Base-by-base conservation (phyloP, 805 yeast genomes). In the Ogataea zsoltii region DNA sequence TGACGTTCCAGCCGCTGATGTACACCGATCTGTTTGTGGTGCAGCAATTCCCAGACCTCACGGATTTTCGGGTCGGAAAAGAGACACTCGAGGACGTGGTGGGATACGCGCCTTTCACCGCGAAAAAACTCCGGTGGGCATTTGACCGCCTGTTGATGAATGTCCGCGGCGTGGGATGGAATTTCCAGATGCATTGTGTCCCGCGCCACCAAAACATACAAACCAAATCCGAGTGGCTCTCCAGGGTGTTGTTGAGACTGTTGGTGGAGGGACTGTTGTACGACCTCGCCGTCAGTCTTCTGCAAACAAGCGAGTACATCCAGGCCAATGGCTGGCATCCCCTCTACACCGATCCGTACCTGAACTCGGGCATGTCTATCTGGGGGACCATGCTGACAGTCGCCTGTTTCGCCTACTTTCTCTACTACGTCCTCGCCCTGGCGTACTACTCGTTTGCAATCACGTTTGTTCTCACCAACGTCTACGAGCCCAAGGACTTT, bases 141-240 rank as follows among this genome's bases (percentile, higher is more conserved):
- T 40, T 47, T 25, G 16, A 36, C 19, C 34, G 44, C n/a, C 7
- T 19, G 2, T 18, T 13, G n/a, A 3, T 35, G 30, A 46, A 42
- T n/a, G n/a, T 34, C 13, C 44, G 50, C 13, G 50, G 47, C 7
- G n/a, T 29, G 30, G 50, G 50, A 18, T 46, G 50, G 47, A 46
- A 38, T 25, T 46, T 36, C 36, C 42, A 39, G 19, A 7, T 13
- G 11, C 16, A 17, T 9, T 29, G 14, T n/a, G 33, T 31, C 18
- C 35, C 41, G 23, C 33, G 36, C 12, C 13, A 16, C 21, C 13
- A 35, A 23, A 12, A 7, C 3, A 19, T 15, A 16, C 32, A 16
- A 21, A 15, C 21, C 23, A 16, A 21, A 15, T 23, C 14, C 18
- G 6, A 30, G 13, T 41, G 44, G 44, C 16, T 16, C 19, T 4